These are phyloP conservation scores for Quercus parvula DNA, from an alignment of 306 rosid species.

Conservation along the genomic window DNA sequence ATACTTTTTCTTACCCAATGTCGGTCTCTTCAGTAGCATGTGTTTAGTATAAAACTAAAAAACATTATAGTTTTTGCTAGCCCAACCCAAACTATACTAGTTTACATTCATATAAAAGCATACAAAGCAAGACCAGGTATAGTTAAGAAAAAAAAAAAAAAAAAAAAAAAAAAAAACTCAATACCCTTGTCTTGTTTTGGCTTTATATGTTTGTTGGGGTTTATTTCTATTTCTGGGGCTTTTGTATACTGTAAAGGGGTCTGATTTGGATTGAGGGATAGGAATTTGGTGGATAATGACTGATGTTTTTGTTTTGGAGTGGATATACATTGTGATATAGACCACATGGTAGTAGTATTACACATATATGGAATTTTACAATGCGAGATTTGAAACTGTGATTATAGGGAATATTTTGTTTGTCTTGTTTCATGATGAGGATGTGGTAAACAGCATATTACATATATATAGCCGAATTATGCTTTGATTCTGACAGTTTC, in stretches of 20 bases:
- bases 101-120: constrained; percentile 11
- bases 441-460: not conserved
- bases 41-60: not conserved
- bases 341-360: not conserved
- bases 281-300: not conserved
- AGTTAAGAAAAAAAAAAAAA: too few relatives aligned
- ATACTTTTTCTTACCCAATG: constrained; percentile 63
- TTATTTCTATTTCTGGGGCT: not conserved
- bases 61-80: not conserved
- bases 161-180: too few relatives aligned
- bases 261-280: not conserved
- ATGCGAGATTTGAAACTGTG: constrained; percentile 14
- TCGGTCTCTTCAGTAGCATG: constrained; percentile 61
- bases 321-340: constrained; percentile 29
- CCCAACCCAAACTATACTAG: not conserved
- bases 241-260: constrained; percentile 12
- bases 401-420: constrained; percentile 21
- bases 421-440: not conserved
- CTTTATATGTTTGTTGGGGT: not conserved
- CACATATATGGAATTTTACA: constrained; percentile 2
- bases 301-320: constrained; percentile 8
- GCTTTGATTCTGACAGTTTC: not conserved
- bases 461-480: not conserved
- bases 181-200: not conserved
- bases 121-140: not conserved